A percentile compares a stretch with the other conserved stretches of the same genome.
phyloP scores from a whole-genome alignment of 495 filamentous ascomycete species.

The Daldinia loculata region DNA sequence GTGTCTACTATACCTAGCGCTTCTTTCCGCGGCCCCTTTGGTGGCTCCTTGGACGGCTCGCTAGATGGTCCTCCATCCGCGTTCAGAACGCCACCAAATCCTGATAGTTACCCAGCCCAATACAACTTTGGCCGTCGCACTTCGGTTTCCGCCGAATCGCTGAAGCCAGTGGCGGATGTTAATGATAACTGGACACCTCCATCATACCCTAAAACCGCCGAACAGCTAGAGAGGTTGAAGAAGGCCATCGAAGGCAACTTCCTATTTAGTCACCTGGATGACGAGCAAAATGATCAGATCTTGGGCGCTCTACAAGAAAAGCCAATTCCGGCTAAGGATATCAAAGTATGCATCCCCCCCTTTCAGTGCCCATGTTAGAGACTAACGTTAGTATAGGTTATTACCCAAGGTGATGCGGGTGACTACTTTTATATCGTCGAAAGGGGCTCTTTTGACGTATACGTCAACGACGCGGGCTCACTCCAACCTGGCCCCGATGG shows the following conservation, averaged over 20 bases:
- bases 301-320: constrained; percentile 94
- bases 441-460: constrained; percentile 87
- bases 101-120: constrained; percentile 85
- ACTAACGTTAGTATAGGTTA: constrained; percentile 64
- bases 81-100: constrained; percentile 54
- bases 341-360: constrained; percentile 65
- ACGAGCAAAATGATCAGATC: constrained; percentile 86
- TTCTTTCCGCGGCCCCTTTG: constrained; percentile 56
- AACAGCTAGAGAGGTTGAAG: constrained; percentile 82
- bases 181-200: constrained; percentile 93
- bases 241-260: constrained; percentile 88
- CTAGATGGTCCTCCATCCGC: constrained; percentile 51
- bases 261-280: constrained; percentile 92
- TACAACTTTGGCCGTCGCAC: constrained; percentile 94
- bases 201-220: constrained; percentile 78
- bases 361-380: background rate
- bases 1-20: constrained; percentile 37
- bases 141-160: constrained; percentile 94
- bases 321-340: constrained; percentile 90
- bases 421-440: constrained; percentile 99
- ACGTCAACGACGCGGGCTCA: constrained; percentile 82
- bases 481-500: constrained; percentile 85
- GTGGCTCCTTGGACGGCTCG: constrained; percentile 52
- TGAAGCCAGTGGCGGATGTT: constrained; percentile 84
- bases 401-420: constrained; percentile 92